Evolutionary conservation across 495 filamentous ascomycete species (phyloP).

Genomic region (Hypoxylon rickii): DNA sequence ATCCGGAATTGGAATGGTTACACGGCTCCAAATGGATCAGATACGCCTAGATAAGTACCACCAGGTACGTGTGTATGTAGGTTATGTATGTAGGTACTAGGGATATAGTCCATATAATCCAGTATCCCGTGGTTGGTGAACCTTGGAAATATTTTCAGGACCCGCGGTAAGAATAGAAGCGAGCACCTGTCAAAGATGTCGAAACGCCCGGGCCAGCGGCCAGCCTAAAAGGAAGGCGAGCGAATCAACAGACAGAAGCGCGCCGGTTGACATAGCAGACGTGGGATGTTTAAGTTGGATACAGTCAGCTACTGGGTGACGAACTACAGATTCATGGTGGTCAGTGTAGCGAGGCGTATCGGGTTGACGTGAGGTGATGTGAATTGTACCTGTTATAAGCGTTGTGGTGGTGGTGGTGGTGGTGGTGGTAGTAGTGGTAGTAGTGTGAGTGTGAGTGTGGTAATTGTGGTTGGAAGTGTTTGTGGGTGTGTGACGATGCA

Average conservation of each 20-base stretch:
- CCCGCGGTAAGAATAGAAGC: constrained; percentile 5
- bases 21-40: not conserved
- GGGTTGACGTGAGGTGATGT: too few species aligned
- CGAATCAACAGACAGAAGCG: not conserved
- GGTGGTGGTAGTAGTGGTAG: too few species aligned
- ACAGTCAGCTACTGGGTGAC: constrained; percentile 18
- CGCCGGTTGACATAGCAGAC: constrained; percentile 2
- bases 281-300: constrained; percentile 2
- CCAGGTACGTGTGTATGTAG: too few species aligned
- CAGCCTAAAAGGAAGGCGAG: not conserved
- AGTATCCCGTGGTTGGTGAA: not conserved
- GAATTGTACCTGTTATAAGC: not conserved
- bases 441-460: too few species aligned
- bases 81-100: not conserved
- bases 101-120: not conserved
- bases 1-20: not conserved
- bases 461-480: not conserved
- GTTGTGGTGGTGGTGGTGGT: too few species aligned
- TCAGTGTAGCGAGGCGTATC: not conserved
- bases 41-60: too few species aligned
- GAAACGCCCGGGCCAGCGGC: constrained; percentile 12
- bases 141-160: not conserved
- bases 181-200: constrained; percentile 10
- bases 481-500: not conserved
- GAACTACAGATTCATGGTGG: not conserved